Percentiles rank a stretch among this genome's conserved stretches.
Conservation (phyloP, 805 yeast species). For the Ogataea nonfermentans region DNA sequence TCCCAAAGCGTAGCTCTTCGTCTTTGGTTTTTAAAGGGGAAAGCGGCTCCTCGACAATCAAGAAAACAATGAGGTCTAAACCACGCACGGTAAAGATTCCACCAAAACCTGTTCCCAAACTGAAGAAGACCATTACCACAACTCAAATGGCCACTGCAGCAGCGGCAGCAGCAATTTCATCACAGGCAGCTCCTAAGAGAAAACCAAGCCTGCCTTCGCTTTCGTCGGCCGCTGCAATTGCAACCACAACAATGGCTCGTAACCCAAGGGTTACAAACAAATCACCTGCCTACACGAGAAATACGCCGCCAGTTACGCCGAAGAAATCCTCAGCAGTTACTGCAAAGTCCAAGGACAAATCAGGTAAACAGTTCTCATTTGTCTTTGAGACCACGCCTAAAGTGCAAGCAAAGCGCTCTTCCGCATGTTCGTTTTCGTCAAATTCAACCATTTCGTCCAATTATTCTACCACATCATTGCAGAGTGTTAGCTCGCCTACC, state of each 20-base stretch:
- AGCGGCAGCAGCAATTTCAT: constrained; percentile 29
- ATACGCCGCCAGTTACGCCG: not conserved
- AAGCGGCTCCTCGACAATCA: not conserved
- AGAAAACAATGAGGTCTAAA: constrained; percentile 4
- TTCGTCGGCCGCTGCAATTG: constrained; percentile 26
- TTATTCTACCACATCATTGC: constrained; percentile 13
- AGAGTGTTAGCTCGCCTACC: constrained; percentile 13
- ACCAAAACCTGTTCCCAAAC: constrained; percentile 4
- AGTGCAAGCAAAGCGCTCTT: constrained; percentile 8
- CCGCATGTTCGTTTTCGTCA: constrained; percentile 22
- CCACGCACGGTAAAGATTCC: constrained; percentile 1
- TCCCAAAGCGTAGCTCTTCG: constrained; percentile 12
- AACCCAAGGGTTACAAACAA: constrained; percentile 8
- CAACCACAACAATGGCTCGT: constrained; percentile 18
- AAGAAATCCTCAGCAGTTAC: constrained; percentile 1
- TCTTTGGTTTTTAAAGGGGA: constrained; percentile 11
- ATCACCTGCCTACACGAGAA: not conserved
- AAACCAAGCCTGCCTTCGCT: constrained; percentile 15
- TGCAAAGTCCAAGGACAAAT: constrained; percentile 1
- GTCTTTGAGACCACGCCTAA: constrained; percentile 24
- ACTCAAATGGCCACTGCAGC: constrained; percentile 32
- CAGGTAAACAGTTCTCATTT: constrained; percentile 17
- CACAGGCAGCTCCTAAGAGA: constrained; percentile 18
- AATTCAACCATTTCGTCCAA: constrained; percentile 19
- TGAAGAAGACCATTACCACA: constrained; percentile 21